Base-by-base conservation (phyloP, 257 asterid species). In the Ilex aquifolium region DNA sequence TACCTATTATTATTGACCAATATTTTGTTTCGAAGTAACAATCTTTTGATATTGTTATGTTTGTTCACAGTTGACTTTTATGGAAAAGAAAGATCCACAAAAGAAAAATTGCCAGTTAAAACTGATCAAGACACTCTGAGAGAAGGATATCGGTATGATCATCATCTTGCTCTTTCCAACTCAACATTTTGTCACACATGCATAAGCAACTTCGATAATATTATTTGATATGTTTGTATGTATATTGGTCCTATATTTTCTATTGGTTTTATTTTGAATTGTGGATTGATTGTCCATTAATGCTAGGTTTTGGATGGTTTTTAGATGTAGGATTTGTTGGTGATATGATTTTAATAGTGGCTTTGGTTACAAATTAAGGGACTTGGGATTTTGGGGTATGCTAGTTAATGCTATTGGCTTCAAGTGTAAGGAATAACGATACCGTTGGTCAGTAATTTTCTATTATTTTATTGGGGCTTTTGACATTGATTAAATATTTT, bases 101-200 rank as follows among this genome's bases (percentile, higher is more conserved):
- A 67, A 57, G 83, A 80, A 62, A 72, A 73, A 61, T 74, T 90
- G 57, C 97, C 97, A 2, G 67, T 87, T 64, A 93, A 83, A 83
- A 90, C 99, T 56, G 99, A 93, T 68, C 88, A 85, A 68, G 97
- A 93, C 83, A 93, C 99, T 58, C 88, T 93, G 39, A 84, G 86
- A 82, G 99, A 93, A 80, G 99, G 99, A 77, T 93, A 93, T 73
- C 79, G 97, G 96, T 85, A 74, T 13, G 83, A 21, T 32, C 62
- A n/a, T 50, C 63, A 68, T 63, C 63, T 56, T 51, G 4, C 17
- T 49, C 54, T 49, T 49, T 49, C 54, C 13, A 44, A 7, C 9
- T 44, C 13, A 8, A 7, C 13, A 44, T 44, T 49, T 49, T 4
- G 42, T 49, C 14, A 15, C 17, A 15, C 14, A 12, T 1, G 54